Percentiles rank a stretch among this genome's conserved stretches.
phyloP scores from a whole-genome alignment of 1,284 basidiomycete genomes.

The Laetiporus sulphureus region DNA sequence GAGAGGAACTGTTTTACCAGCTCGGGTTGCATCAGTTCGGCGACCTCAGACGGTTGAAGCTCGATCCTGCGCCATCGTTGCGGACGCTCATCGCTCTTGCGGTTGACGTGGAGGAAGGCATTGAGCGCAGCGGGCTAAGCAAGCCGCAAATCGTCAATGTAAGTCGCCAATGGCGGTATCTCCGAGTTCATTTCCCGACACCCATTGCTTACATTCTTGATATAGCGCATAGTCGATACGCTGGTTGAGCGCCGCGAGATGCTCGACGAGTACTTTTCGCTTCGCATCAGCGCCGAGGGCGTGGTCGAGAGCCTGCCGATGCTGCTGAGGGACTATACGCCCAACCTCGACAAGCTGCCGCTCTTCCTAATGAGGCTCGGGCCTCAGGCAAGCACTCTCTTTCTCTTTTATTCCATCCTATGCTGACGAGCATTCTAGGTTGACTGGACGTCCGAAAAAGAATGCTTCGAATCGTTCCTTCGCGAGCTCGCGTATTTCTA shows the following conservation, averaged over 20 bases:
- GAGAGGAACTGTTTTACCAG: conserved; percentile 95
- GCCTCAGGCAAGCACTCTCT: conserved; percentile 56
- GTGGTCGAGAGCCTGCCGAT: conserved; percentile 73
- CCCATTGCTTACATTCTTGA: too few relatives aligned
- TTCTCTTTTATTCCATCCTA: conserved; percentile 7
- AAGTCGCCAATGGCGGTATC: too few relatives aligned
- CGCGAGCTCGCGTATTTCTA: conserved; percentile 92
- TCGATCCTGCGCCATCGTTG: conserved; percentile 80
- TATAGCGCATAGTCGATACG: conserved; percentile 53
- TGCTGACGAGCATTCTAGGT: conserved; percentile 45
- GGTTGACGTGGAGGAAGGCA: conserved; percentile 64
- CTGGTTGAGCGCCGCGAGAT: conserved; percentile 68
- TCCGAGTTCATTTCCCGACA: not conserved
- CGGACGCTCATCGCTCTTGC: conserved; percentile 72
- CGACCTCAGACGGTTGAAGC: conserved; percentile 63
- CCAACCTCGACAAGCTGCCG: conserved; percentile 82
- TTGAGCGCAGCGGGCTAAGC: conserved; percentile 40
- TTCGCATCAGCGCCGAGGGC: conserved; percentile 63
- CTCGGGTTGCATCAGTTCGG: conserved; percentile 91
- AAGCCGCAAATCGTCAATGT: conserved; percentile 70
- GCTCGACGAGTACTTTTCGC: conserved; percentile 89
- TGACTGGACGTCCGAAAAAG: conserved; percentile 80
- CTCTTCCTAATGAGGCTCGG: conserved; percentile 82
- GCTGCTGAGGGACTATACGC: conserved; percentile 79
- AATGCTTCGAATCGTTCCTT: conserved; percentile 83